These are phyloP conservation scores for Leccinum obscurum DNA, from an alignment of 768 basidiomycete species.

Conservation along the genomic window DNA sequence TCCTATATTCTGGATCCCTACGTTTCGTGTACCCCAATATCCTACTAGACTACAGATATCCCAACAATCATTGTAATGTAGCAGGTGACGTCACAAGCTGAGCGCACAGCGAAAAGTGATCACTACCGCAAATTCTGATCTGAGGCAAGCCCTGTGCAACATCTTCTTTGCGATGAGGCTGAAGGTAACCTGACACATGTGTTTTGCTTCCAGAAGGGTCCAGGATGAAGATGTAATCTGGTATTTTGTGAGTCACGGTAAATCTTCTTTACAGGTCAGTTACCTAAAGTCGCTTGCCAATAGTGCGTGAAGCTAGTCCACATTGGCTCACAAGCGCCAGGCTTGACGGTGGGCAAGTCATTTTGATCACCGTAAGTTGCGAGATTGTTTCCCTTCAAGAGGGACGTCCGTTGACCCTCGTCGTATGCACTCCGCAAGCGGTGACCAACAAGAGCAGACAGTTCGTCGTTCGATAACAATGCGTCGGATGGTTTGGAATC, in stretches of 20 bases:
- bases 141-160: slow-evolving; percentile 78
- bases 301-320: slow-evolving; percentile 90
- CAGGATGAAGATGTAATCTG: slow-evolving; percentile 90
- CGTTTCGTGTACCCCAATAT: slow-evolving; percentile 11
- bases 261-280: slow-evolving; percentile 11
- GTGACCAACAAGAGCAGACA: slow-evolving; percentile 44
- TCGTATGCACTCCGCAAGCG: slow-evolving; percentile 71
- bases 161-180: slow-evolving; percentile 56
- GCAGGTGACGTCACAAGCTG: slow-evolving; percentile 44
- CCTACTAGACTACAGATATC: slow-evolving; percentile 12
- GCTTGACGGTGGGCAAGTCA: slow-evolving; percentile 37
- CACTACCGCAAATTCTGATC: slow-evolving; percentile 76
- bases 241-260: slow-evolving; percentile 10
- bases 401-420: slow-evolving; percentile 39
- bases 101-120: slow-evolving; percentile 79
- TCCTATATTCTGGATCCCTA: background rate
- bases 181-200: slow-evolving; percentile 53
- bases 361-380: slow-evolving; percentile 56
- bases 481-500: slow-evolving; percentile 60
- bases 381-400: slow-evolving; percentile 16
- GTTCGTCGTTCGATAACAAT: slow-evolving; percentile 58
- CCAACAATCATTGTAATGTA: slow-evolving; percentile 7
- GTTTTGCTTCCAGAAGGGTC: slow-evolving; percentile 40
- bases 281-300: slow-evolving; percentile 82
- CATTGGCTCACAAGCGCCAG: slow-evolving; percentile 71